Percentiles rank a stretch among this genome's conserved stretches.
Evolutionary conservation across 2,329 filamentous ascomycete genomes (phyloP).

Genomic region (Aspergillus texensis): DNA sequence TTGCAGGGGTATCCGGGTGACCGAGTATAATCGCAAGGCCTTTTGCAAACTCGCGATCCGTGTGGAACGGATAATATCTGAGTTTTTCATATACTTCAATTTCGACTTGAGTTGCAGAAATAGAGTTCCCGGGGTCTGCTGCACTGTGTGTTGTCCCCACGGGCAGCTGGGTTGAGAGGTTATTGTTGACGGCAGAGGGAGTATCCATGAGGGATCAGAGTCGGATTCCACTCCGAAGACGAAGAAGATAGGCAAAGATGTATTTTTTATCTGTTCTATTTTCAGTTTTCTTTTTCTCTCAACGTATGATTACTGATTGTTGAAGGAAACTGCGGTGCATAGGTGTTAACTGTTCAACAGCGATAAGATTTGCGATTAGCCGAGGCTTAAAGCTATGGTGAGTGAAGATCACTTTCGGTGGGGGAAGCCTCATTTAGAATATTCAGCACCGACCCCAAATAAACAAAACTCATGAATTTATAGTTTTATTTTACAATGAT

Average conservation of each 20-base stretch:
- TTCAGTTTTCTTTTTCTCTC: not conserved
- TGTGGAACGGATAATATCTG: constrained; percentile 42
- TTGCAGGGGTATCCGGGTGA: constrained; percentile 42
- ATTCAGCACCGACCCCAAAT: not conserved
- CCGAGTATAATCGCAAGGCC: constrained; percentile 52
- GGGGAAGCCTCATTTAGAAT: too few species aligned
- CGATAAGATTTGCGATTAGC: not conserved
- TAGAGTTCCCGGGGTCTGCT: constrained; percentile 3
- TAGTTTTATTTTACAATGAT: not conserved
- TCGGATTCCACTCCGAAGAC: not conserved
- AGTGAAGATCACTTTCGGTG: too few species aligned
- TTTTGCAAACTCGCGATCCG: constrained; percentile 49
- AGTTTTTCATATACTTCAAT: constrained; percentile 35
- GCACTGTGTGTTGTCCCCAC: not conserved
- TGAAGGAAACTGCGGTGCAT: not conserved
- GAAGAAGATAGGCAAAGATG: too few species aligned
- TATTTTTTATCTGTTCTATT: not conserved
- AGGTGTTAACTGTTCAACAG: not conserved
- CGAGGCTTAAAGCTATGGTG: not conserved
- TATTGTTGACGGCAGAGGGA: not conserved
- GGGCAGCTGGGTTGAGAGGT: not conserved
- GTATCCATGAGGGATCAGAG: not conserved
- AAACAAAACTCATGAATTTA: not conserved
- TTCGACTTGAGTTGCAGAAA: constrained; percentile 11
- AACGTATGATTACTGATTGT: not conserved